Evolutionary conservation across 2,329 filamentous ascomycete genomes (phyloP).

Genomic region (Aspergillus vadensis): DNA sequence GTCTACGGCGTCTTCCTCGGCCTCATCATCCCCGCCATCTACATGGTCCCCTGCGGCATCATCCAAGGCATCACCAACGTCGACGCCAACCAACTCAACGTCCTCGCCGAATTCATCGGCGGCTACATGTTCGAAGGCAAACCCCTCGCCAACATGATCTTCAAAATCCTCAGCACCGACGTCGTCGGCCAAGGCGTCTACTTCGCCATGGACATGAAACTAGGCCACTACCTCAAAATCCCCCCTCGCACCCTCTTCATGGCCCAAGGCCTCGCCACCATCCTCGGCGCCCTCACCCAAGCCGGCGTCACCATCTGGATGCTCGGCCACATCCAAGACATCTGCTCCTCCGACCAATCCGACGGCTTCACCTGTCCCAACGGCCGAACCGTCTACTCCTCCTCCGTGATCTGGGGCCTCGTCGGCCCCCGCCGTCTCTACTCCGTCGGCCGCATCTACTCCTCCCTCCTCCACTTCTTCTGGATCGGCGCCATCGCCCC

Average conservation of each 20-base stretch:
- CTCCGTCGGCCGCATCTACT: slow-evolving; percentile 51
- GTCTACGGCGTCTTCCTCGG: slow-evolving; percentile 48
- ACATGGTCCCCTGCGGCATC: slow-evolving; percentile 50
- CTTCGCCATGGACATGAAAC: slow-evolving; percentile 11
- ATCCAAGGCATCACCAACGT: slow-evolving; percentile 50
- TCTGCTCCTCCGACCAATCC: slow-evolving; percentile 45
- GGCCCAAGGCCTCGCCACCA: slow-evolving; percentile 52
- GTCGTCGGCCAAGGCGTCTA: slow-evolving; percentile 31
- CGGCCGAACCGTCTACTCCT: slow-evolving; percentile 53
- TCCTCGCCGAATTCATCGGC: slow-evolving; percentile 48
- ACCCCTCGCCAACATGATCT: slow-evolving; percentile 38
- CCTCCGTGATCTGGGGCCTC: slow-evolving; percentile 55
- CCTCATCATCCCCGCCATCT: slow-evolving; percentile 45
- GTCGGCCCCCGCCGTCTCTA: slow-evolving; percentile 55
- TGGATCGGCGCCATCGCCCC: slow-evolving; percentile 48
- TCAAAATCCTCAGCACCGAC: slow-evolving; percentile 8
- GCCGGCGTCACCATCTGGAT: slow-evolving; percentile 42
- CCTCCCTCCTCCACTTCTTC: slow-evolving; percentile 53
- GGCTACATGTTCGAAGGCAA: slow-evolving; percentile 49
- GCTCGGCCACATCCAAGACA: slow-evolving; percentile 43
- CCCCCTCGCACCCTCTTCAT: slow-evolving; percentile 52
- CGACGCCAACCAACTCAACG: slow-evolving; percentile 47
- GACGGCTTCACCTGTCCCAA: slow-evolving; percentile 54
- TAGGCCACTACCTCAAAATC: slow-evolving; percentile 44
- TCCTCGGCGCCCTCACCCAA: slow-evolving; percentile 51